phyloP scores from a whole-genome alignment of 805 yeast genomes.

The Myxozyma sirexii region DNA sequence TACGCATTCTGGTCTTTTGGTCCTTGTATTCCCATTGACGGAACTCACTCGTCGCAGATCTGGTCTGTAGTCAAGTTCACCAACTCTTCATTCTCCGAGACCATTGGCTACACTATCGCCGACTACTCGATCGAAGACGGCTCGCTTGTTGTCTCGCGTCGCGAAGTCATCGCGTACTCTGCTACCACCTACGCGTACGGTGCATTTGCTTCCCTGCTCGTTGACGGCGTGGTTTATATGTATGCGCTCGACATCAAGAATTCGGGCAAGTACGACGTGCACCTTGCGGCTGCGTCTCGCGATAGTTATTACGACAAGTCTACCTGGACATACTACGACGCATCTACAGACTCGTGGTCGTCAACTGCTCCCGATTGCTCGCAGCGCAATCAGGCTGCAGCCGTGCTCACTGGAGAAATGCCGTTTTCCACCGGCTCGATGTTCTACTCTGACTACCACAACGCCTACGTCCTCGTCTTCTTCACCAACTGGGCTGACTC shows the following conservation, averaged over 20 bases:
- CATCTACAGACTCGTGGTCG: slow-evolving; percentile 14
- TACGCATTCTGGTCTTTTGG: slow-evolving; percentile 29
- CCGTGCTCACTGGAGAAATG: slow-evolving; percentile 17
- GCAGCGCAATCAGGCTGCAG: slow-evolving; percentile 14
- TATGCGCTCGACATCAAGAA: slow-evolving; percentile 23
- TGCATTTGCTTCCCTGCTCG: slow-evolving; percentile 20
- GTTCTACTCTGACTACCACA: slow-evolving; percentile 31
- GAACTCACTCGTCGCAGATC: slow-evolving; percentile 15
- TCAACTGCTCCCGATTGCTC: slow-evolving; percentile 12
- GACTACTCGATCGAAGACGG: slow-evolving; percentile 11
- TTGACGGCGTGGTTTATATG: slow-evolving; percentile 23
- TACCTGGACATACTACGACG: slow-evolving; percentile 25
- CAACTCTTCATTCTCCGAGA: not conserved
- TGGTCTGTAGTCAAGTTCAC: slow-evolving; percentile 26
- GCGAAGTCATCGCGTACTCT: not conserved
- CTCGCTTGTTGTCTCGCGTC: slow-evolving; percentile 14
- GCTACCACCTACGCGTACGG: slow-evolving; percentile 19
- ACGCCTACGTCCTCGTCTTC: slow-evolving; percentile 25
- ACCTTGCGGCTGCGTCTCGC: slow-evolving; percentile 22
- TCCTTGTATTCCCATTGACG: slow-evolving; percentile 23
- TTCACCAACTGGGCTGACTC: slow-evolving; percentile 27
- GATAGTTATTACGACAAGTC: slow-evolving; percentile 9
- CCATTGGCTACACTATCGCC: slow-evolving; percentile 19
- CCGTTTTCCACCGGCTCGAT: slow-evolving; percentile 30
- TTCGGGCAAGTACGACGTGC: slow-evolving; percentile 23